Percentiles rank a stretch among this genome's conserved stretches.
These are phyloP conservation scores for Macrophomina tecta DNA, from an alignment of 2,329 filamentous ascomycete genomes.

Conservation along the genomic window DNA sequence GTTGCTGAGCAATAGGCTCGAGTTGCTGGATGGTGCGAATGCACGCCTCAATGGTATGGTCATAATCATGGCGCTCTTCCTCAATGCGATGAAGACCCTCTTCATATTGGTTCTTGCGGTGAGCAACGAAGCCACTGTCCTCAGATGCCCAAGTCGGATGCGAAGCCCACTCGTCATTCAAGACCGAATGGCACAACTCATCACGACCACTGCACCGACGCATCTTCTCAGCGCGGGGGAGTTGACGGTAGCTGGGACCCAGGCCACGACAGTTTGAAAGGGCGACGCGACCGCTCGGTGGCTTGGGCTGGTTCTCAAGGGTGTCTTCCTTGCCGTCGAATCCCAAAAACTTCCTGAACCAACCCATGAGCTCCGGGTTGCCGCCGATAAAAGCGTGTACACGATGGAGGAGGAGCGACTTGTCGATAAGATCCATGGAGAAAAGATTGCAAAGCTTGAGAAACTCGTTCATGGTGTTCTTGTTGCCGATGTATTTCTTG, in stretches of 20 bases:
- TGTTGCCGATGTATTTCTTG: constrained; percentile 94
- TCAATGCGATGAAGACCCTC: constrained; percentile 95
- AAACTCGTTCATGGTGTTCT: constrained; percentile 92
- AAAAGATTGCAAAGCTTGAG: constrained; percentile 96
- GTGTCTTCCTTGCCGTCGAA: constrained; percentile 66
- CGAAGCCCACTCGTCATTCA: constrained; percentile 98
- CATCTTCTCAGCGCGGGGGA: constrained; percentile 88
- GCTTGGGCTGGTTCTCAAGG: constrained; percentile 78
- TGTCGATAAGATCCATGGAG: constrained; percentile 89
- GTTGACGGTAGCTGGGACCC: constrained; percentile 90
- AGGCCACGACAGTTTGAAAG: constrained; percentile 95
- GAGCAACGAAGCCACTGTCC: constrained; percentile 95
- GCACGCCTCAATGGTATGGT: constrained; percentile 97
- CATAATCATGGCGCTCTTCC: constrained; percentile 97
- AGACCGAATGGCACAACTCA: constrained; percentile 87
- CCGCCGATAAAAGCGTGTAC: constrained; percentile 85
- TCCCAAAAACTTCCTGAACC: constrained; percentile 83
- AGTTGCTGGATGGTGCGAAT: constrained; percentile 94
- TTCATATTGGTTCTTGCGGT: constrained; percentile 94
- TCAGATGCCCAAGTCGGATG: constrained; percentile 99
- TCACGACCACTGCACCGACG: constrained; percentile 94
- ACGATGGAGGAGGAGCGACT: constrained; percentile 80
- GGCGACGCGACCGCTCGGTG: constrained; percentile 80
- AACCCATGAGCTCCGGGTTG: constrained; percentile 86
- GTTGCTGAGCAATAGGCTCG: constrained; percentile 90